Conservation (phyloP, 176 grass and related monocot genomes). For the Rhynchospora breviuscula region DNA sequence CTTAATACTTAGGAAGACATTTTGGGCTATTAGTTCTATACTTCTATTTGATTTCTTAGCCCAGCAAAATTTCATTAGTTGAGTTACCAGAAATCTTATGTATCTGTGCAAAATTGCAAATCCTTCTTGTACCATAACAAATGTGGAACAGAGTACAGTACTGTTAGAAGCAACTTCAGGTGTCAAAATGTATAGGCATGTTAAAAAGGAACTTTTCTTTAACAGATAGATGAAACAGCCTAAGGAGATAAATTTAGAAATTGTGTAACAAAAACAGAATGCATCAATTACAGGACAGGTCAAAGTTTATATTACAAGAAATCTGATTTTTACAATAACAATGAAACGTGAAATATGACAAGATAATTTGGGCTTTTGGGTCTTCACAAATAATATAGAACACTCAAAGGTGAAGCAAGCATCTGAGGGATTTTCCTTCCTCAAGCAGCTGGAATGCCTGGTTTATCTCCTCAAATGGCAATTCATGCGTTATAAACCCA, state of each 20-base stretch:
- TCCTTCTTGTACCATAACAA: neutral
- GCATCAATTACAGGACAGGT: neutral
- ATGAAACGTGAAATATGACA: neutral
- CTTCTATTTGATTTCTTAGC: neutral
- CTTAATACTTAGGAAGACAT: neutral
- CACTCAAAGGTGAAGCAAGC: slow-evolving; percentile 49
- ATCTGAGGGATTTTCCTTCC: slow-evolving; percentile 70
- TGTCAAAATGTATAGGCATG: neutral
- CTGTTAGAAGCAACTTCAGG: neutral
- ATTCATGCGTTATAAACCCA: slow-evolving; percentile 82
- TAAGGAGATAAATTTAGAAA: neutral
- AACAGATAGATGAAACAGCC: neutral
- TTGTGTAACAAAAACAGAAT: neutral
- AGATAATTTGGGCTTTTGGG: neutral
- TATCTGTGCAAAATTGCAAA: neutral
- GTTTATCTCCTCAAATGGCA: slow-evolving; percentile 79
- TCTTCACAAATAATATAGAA: neutral
- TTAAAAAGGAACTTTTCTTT: neutral
- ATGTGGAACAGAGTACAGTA: neutral
- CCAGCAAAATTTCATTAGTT: neutral
- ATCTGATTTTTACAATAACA: slow-evolving; percentile 1
- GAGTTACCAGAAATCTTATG: neutral
- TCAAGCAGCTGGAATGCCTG: slow-evolving; percentile 57
- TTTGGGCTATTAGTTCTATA: slow-evolving; percentile 1
- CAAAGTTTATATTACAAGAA: neutral